phyloP scores from a whole-genome alignment of 768 basidiomycete genomes.

The Xanthoconium stramineum region DNA sequence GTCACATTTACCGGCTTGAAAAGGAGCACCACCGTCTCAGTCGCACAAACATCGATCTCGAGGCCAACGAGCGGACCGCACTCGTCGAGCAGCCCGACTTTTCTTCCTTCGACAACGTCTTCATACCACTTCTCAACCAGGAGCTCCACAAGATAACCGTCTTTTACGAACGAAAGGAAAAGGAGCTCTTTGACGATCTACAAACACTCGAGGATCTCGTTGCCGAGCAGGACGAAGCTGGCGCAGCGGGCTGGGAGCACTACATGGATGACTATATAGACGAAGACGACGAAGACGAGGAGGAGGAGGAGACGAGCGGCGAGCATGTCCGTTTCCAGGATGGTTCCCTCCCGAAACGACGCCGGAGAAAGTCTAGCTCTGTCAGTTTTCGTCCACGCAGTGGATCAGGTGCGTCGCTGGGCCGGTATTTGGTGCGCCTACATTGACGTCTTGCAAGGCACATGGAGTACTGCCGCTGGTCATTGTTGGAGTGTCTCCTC shows the following conservation, averaged over 20 bases:
- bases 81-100: slow-evolving; percentile 44
- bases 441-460: slow-evolving; percentile 11
- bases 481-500: slow-evolving; percentile 47
- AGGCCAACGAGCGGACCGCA: slow-evolving; percentile 58
- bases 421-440: not conserved
- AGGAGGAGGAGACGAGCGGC: slow-evolving; percentile 24
- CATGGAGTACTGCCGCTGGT: slow-evolving; percentile 2
- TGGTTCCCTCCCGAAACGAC: slow-evolving; percentile 25
- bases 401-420: slow-evolving; percentile 15
- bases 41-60: slow-evolving; percentile 49
- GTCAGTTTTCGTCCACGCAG: slow-evolving; percentile 24
- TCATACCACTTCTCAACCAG: slow-evolving; percentile 72
- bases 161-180: slow-evolving; percentile 80
- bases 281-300: slow-evolving; percentile 60
- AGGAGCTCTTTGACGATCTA: slow-evolving; percentile 63
- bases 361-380: slow-evolving; percentile 36
- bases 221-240: slow-evolving; percentile 56
- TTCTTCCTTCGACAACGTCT: slow-evolving; percentile 52
- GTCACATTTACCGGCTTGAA: slow-evolving; percentile 81
- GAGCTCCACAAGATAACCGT: slow-evolving; percentile 76
- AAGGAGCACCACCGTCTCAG: slow-evolving; percentile 60
- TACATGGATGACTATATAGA: slow-evolving; percentile 48
- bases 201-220: slow-evolving; percentile 56
- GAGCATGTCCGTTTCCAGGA: slow-evolving; percentile 30
- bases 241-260: slow-evolving; percentile 45